Evolutionary conservation across 495 filamentous ascomycete species (phyloP), one percentile per base, ranked within the genome.

Genomic region (Lasiosphaeris hirsuta): DNA sequence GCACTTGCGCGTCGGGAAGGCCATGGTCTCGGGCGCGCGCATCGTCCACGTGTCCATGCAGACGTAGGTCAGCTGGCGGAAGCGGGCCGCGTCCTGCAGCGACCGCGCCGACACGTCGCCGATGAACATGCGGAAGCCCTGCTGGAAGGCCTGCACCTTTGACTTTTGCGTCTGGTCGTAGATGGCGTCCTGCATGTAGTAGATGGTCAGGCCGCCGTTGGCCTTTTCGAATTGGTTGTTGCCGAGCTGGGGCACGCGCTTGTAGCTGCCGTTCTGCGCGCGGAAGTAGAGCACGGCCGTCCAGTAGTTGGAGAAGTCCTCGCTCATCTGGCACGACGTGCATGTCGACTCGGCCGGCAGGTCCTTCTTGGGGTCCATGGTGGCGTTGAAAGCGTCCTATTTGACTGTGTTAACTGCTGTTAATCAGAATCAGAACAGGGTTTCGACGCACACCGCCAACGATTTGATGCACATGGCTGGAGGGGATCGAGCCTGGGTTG

Each of bases 301-400:
- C 69, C 67, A 73, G 54, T 73, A 73, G 59, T 77, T 77, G 39
- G 69, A 72, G 40, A 74, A 66, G 43, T 74, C 71, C 35, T 74
- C 71, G 18, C 59, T 61, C 34, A 74, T 72, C 15, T 51, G 49
- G 49, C 49, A 51, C 1, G 49, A 39, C 9, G 49, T 51, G 49
- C 69, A 72, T 4, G 65, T 70, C 19, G 69, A 67, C 5, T 50
- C 58, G 43, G 50, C 56, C 7, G 68, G 63, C 13, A 66, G 56
- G 33, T 67, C 63, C 4, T 47, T 58, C 50, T 58, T 60, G 5
- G 69, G 68, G 30, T 70, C 62, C 68, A 72, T 69, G 34, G 68
- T 67, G 0, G 61, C 65, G 43, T 70, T 70, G 57, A 72, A 72
- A 41, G 65, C 56, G 50, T 72, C 68, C 64, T 70, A 52, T 3